Percentiles rank a stretch among this genome's conserved stretches.
Evolutionary conservation across 2,329 filamentous ascomycete genomes (phyloP).

Genomic region (Cytospora leucostoma): DNA sequence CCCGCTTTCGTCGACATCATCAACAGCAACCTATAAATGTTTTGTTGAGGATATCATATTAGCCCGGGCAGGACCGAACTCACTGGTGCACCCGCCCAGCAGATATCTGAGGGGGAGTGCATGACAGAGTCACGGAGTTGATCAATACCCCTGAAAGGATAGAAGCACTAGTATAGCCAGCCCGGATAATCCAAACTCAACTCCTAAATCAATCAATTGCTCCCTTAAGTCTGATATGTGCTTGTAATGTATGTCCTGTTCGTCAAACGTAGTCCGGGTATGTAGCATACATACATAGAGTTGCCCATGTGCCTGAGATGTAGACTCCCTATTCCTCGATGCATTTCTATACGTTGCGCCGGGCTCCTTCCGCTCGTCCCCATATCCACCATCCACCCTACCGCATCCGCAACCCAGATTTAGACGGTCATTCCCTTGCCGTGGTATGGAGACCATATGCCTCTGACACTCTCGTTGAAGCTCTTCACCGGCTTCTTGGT

Average conservation of each 20-base stretch:
- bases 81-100: background rate
- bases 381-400: background rate
- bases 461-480: conserved; percentile 66
- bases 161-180: conserved; percentile 7
- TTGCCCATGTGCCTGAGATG: background rate
- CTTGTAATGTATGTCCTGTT: background rate
- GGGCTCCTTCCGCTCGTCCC: background rate
- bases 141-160: background rate
- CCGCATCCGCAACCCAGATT: conserved; percentile 16
- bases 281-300: conserved; percentile 7
- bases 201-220: conserved; percentile 3
- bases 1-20: conserved; percentile 74
- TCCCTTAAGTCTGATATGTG: background rate
- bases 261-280: conserved; percentile 14
- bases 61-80: background rate
- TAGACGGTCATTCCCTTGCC: conserved; percentile 58
- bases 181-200: conserved; percentile 12
- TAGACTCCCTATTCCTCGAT: conserved; percentile 1
- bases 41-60: conserved; percentile 20
- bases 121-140: background rate
- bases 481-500: conserved; percentile 65
- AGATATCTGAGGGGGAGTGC: background rate
- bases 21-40: conserved; percentile 55
- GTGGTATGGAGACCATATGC: conserved; percentile 72
- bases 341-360: background rate